Base-by-base conservation (phyloP, 2,329 filamentous ascomycete genomes). In the Colletotrichum viniferum region DNA sequence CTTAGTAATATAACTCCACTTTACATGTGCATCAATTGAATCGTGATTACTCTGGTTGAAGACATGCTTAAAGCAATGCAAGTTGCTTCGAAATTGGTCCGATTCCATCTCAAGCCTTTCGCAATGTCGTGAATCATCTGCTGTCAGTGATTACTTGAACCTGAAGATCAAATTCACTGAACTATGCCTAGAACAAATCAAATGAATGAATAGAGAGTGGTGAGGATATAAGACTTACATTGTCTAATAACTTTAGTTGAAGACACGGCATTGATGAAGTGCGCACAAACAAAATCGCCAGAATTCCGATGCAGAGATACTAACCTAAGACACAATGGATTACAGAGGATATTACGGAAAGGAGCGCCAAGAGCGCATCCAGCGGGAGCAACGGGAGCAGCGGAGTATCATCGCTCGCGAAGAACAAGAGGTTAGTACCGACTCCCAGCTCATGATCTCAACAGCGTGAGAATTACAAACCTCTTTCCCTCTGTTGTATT, bases 231-330 rank as follows among this genome's bases (percentile, higher is more conserved):
- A 48, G n/a, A 4, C 43, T 10, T 48, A 21, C 3, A 0, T 48
- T 3, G 18, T 21, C 10, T 0, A 13, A 0, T 1, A 21, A 48
- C 43, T 21, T 13, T 0, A 4, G 10, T 48, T 48, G 10, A 4
- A 48, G n/a, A 48, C 18, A 48, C 38, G 8, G 9, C 16, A 6
- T n/a, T 43, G 5, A 43, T n/a, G 38, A 43, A n/a, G 2, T 43
- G 38, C 9, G 16, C 38, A n/a, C 38, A 43, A 43, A 43, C 0
- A 9, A 12, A n/a, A n/a, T 4, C 38, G 8, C 18, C 38, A 12
- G n/a, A 16, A 38, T 4, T 18, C 36, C 36, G 36, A n/a, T 3
- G 6, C 38, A 12, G 8, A n/a, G 3, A 43, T 43, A 5, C 5
- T 43, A 12, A n/a, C 8, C 38, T 2, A 43, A 6, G 2, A 43